phyloP scores from a whole-genome alignment of 1,284 basidiomycete species.

The Puccinia coronata region DNA sequence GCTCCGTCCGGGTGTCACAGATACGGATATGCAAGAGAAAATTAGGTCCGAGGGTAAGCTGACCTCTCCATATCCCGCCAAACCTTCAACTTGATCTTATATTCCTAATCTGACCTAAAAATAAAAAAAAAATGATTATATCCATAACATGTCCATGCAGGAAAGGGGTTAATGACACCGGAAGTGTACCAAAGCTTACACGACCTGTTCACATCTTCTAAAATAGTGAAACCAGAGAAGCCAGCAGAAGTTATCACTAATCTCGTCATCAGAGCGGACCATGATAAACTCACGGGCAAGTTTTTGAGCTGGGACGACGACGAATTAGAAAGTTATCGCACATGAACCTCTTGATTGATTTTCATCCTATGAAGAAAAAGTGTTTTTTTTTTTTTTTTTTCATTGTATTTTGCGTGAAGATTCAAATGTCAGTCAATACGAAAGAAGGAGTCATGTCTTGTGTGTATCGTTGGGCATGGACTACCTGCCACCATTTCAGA shows the following conservation, averaged over 20 bases:
- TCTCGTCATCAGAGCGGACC: constrained; percentile 11
- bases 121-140: too few species aligned
- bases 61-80: background rate
- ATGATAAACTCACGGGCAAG: constrained; percentile 10
- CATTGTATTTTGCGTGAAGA: too few species aligned
- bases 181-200: background rate
- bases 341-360: background rate
- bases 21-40: constrained; percentile 38
- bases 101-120: too few species aligned
- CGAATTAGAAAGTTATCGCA: constrained; percentile 29
- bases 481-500: too few species aligned
- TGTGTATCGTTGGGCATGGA: too few species aligned
- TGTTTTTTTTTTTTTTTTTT: background rate
- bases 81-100: background rate
- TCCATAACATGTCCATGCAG: background rate
- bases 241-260: constrained; percentile 40
- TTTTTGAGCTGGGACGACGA: constrained; percentile 42
- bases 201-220: constrained; percentile 10
- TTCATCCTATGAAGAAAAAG: background rate
- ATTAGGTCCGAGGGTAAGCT: constrained; percentile 31
- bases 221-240: constrained; percentile 11
- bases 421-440: too few species aligned
- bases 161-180: constrained; percentile 1
- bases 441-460: too few species aligned
- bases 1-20: constrained; percentile 34